Conservation (phyloP, 306 rosid genomes). For the Lagenaria siceraria region DNA sequence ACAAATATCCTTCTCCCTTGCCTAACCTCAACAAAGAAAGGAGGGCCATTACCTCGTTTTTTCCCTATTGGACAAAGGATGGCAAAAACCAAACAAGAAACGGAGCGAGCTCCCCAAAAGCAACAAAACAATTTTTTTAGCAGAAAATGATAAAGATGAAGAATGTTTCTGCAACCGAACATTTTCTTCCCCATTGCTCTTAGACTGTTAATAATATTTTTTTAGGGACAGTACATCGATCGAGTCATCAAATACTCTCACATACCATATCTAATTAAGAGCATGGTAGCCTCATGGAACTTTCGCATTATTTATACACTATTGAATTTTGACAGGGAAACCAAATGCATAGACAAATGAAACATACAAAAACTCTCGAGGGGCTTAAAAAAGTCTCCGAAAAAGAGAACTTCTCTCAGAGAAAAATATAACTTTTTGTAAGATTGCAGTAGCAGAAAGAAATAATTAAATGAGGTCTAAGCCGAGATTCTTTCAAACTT, state of each 20-base stretch:
- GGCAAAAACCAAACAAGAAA: too few species aligned
- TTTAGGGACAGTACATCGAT: neutral
- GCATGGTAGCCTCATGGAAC: neutral
- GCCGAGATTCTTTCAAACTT: neutral
- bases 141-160: too few species aligned
- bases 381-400: neutral
- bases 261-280: neutral
- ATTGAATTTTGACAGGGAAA: neutral
- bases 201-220: neutral
- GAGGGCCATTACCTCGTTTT: too few species aligned
- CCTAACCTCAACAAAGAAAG: too few species aligned
- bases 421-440: too few species aligned
- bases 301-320: neutral
- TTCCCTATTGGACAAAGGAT: too few species aligned
- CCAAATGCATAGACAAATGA: neutral
- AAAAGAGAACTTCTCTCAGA: neutral
- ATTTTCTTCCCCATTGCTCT: neutral
- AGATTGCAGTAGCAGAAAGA: neutral
- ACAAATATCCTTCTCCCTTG: too few species aligned
- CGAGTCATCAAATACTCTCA: neutral
- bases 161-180: too few species aligned
- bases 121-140: too few species aligned
- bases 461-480: neutral
- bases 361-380: neutral
- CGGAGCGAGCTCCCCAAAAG: too few species aligned